Evolutionary conservation across 805 yeast species (phyloP).

Genomic region (Wickerhamomyces chaumierensis): DNA sequence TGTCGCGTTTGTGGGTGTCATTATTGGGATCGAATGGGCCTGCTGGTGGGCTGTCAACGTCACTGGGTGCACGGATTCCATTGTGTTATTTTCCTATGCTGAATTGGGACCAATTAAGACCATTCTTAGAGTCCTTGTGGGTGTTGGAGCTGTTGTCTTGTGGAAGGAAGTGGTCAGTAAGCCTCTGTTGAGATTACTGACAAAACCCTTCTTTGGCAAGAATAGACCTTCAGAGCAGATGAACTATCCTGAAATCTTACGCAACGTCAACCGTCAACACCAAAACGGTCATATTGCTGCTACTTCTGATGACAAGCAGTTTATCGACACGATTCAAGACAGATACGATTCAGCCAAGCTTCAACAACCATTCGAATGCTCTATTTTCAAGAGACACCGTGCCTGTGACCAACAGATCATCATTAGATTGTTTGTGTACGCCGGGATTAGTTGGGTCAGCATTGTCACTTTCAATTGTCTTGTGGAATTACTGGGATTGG

Average conservation of each 20-base stretch:
- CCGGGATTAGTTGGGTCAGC: conserved; percentile 61
- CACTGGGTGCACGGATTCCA: conserved; percentile 15
- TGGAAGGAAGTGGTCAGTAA: conserved; percentile 68
- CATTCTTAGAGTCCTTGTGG: conserved; percentile 41
- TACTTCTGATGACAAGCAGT: conserved; percentile 38
- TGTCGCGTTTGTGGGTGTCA: conserved; percentile 85
- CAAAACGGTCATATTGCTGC: conserved; percentile 28
- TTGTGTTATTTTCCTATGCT: conserved; percentile 30
- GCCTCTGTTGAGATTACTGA: conserved; percentile 36
- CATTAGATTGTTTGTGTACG: conserved; percentile 69
- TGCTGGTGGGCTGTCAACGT: conserved; percentile 18
- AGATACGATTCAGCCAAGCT: conserved; percentile 13
- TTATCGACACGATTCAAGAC: conserved; percentile 9
- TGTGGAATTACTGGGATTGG: conserved; percentile 1
- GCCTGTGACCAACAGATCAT: conserved; percentile 68
- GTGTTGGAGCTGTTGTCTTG: conserved; percentile 45
- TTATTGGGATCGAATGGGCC: conserved; percentile 58
- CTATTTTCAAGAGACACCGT: conserved; percentile 34
- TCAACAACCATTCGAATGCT: conserved; percentile 23
- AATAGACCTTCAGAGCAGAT: no score
- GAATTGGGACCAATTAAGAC: conserved; percentile 31
- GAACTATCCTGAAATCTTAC: no score
- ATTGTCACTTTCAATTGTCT: conserved; percentile 23
- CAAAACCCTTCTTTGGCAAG: conserved; percentile 54
- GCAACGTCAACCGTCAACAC: no score